These are phyloP conservation scores for Lojkania enalia DNA, from an alignment of 2,329 filamentous ascomycete genomes.

Conservation along the genomic window DNA sequence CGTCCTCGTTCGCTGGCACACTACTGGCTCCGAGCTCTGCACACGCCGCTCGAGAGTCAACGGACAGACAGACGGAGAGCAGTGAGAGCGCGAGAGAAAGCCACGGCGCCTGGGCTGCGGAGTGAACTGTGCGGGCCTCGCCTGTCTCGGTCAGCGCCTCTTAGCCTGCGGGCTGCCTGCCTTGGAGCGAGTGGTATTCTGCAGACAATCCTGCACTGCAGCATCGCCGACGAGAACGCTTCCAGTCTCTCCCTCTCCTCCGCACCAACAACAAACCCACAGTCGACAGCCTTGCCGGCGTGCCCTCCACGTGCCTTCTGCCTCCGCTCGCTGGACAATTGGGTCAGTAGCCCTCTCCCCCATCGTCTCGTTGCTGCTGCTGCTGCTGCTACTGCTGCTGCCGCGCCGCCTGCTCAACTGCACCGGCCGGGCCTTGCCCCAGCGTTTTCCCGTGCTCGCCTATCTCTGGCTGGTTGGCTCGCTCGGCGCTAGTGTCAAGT, in stretches of 20 bases:
- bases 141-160: conserved; percentile 45
- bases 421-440: conserved; percentile 22
- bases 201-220: conserved; percentile 41
- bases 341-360: conserved; percentile 21
- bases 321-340: conserved; percentile 32
- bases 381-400: conserved; percentile 9
- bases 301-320: conserved; percentile 12
- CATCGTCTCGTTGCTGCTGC: conserved; percentile 7
- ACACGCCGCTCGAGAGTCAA: neutral
- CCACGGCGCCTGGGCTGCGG: conserved; percentile 24
- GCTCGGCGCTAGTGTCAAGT: conserved; percentile 41
- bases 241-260: conserved; percentile 26
- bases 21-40: conserved; percentile 1
- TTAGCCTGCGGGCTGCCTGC: conserved; percentile 46
- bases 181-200: conserved; percentile 29
- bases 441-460: conserved; percentile 45
- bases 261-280: conserved; percentile 18
- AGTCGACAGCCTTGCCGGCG: conserved; percentile 17
- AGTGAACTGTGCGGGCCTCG: conserved; percentile 41
- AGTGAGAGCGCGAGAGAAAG: too few species aligned
- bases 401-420: conserved; percentile 11
- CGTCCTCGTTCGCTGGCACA: conserved; percentile 1
- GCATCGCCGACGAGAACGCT: conserved; percentile 41
- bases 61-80: too few species aligned
- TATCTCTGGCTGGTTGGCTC: conserved; percentile 44